These are phyloP conservation scores for Harringtonia lauricola DNA, from an alignment of 2,329 filamentous ascomycete species.

Conservation along the genomic window DNA sequence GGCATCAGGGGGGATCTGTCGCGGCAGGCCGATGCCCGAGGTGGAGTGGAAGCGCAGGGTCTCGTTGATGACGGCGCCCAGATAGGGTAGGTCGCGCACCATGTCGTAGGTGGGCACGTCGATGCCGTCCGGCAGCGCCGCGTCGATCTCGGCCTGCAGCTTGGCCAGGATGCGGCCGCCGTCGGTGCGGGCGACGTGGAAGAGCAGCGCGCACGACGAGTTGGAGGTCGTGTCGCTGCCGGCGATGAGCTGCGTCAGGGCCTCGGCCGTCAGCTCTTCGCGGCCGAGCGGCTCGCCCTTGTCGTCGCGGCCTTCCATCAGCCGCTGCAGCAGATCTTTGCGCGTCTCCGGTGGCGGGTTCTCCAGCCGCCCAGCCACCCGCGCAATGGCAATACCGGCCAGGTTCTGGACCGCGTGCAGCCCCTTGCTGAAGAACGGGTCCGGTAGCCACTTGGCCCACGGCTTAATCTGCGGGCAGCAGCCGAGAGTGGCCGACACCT, in stretches of 20 bases:
- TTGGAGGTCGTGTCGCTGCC: slow-evolving; percentile 70
- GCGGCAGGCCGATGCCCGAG: slow-evolving; percentile 74
- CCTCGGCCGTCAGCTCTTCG: slow-evolving; percentile 77
- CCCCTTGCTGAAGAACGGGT: slow-evolving; percentile 70
- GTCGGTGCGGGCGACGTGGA: slow-evolving; percentile 60
- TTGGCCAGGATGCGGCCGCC: slow-evolving; percentile 50
- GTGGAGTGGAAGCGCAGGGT: slow-evolving; percentile 80
- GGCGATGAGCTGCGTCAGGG: slow-evolving; percentile 77
- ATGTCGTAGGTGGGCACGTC: slow-evolving; percentile 60
- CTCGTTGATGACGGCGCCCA: slow-evolving; percentile 68
- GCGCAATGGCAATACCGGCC: slow-evolving; percentile 77
- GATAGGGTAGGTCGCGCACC: slow-evolving; percentile 66
- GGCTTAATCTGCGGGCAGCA: slow-evolving; percentile 65
- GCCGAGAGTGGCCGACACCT: slow-evolving; percentile 73
- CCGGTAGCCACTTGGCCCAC: slow-evolving; percentile 69
- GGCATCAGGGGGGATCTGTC: slow-evolving; percentile 53
- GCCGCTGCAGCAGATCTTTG: slow-evolving; percentile 67
- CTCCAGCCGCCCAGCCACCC: slow-evolving; percentile 64
- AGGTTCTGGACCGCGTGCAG: slow-evolving; percentile 66
- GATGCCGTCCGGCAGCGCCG: slow-evolving; percentile 46
- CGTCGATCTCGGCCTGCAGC: slow-evolving; percentile 67
- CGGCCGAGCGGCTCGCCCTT: slow-evolving; percentile 64
- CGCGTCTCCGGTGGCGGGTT: slow-evolving; percentile 55
- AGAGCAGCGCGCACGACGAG: slow-evolving; percentile 74
- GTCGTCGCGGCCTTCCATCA: slow-evolving; percentile 81